Evolutionary conservation across 306 rosid genomes (phyloP).

Genomic region (Medicago ruthenica): DNA sequence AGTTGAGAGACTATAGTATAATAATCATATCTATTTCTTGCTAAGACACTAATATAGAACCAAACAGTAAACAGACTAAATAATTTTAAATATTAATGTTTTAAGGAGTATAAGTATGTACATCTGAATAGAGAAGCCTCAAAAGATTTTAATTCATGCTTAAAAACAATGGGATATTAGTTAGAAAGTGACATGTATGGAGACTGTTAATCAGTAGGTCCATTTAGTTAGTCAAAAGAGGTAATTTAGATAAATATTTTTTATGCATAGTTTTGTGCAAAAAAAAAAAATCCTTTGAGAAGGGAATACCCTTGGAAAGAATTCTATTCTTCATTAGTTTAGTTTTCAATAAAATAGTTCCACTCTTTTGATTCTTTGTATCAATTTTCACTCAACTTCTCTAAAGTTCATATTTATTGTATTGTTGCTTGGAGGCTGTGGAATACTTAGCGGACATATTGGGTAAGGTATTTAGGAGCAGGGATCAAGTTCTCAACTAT

Average conservation of each 20-base stretch:
- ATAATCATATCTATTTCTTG: slow-evolving; percentile 32
- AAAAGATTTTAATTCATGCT: slow-evolving; percentile 1
- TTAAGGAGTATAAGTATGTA: slow-evolving; percentile 14
- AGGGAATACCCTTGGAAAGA: background rate
- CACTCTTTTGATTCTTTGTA: slow-evolving; percentile 1
- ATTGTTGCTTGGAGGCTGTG: background rate
- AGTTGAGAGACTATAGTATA: slow-evolving; percentile 24
- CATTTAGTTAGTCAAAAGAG: slow-evolving; percentile 2
- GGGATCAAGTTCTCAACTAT: background rate
- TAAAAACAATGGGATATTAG: slow-evolving; percentile 15
- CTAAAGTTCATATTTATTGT: background rate
- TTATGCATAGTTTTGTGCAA: background rate
- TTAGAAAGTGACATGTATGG: slow-evolving; percentile 8
- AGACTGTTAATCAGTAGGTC: background rate
- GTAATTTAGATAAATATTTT: background rate
- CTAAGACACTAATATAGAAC: slow-evolving; percentile 14
- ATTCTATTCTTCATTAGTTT: background rate
- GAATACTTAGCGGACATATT: background rate
- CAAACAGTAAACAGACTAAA: slow-evolving; percentile 13
- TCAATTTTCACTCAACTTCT: slow-evolving; percentile 13
- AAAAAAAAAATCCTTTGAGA: background rate
- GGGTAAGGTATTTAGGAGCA: background rate
- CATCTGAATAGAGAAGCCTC: slow-evolving; percentile 32
- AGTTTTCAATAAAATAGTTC: slow-evolving; percentile 22
- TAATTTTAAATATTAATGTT: slow-evolving; percentile 2